phyloP scores from a whole-genome alignment of 129 eudicot species.

The Centrapalus pauciflorus region DNA sequence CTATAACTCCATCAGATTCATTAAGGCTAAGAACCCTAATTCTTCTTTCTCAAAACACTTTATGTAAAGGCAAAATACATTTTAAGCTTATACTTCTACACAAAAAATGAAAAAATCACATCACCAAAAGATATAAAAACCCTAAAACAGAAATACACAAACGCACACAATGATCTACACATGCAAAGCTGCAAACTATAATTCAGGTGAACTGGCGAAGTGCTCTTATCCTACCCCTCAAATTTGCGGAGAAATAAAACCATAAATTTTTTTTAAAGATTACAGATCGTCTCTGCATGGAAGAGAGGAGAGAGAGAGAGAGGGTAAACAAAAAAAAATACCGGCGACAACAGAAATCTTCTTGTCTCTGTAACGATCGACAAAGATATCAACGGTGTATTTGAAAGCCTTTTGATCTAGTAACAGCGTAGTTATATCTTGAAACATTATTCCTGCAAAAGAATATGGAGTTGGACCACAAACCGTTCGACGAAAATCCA shows the following conservation, averaged over 20 bases:
- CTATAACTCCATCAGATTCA: neutral
- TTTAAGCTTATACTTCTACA: neutral
- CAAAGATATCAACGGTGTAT: conserved; percentile 82
- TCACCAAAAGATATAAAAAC: neutral
- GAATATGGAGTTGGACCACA: conserved; percentile 5
- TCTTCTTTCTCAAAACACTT: neutral
- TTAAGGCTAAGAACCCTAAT: conserved; percentile 10
- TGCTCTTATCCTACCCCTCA: neutral
- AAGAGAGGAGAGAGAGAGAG: neutral
- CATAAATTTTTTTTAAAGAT: no score
- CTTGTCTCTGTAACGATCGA: conserved; percentile 82
- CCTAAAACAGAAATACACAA: neutral
- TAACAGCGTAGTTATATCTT: conserved; percentile 88
- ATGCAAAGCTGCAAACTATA: neutral
- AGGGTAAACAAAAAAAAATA: conserved; percentile 11
- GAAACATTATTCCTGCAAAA: conserved; percentile 83
- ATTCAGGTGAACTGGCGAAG: neutral
- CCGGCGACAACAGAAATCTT: conserved; percentile 93
- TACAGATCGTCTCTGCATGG: conserved; percentile 9
- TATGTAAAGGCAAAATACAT: neutral
- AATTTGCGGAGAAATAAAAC: neutral
- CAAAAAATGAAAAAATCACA: neutral
- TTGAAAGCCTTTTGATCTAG: conserved; percentile 81
- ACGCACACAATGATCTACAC: conserved; percentile 1
- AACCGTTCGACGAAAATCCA: conserved; percentile 32